These are phyloP conservation scores for Mycena vulgaris DNA, from an alignment of 768 basidiomycete genomes.

Conservation along the genomic window DNA sequence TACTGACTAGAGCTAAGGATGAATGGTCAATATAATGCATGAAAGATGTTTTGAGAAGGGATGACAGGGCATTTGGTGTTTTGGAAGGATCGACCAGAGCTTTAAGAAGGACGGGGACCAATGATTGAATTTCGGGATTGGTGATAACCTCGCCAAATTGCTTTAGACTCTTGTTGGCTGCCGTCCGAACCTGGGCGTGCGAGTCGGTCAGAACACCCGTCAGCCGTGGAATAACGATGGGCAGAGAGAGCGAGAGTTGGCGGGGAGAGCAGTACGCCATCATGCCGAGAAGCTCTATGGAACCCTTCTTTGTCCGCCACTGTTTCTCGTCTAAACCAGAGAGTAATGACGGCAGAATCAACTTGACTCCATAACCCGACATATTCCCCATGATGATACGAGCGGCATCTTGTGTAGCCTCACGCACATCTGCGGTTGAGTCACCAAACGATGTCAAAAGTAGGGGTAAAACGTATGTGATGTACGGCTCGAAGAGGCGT, in stretches of 20 bases:
- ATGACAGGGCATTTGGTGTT: slow-evolving; percentile 87
- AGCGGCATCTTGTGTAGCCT: slow-evolving; percentile 93
- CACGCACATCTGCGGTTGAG: slow-evolving; percentile 87
- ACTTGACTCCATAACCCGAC: slow-evolving; percentile 95
- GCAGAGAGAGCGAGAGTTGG: slow-evolving; percentile 94
- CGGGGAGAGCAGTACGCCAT: slow-evolving; percentile 99
- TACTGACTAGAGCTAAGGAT: slow-evolving; percentile 88
- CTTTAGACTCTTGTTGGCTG: slow-evolving; percentile 96
- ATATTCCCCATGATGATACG: slow-evolving; percentile 96
- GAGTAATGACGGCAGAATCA: slow-evolving; percentile 91
- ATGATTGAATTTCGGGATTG: slow-evolving; percentile 95
- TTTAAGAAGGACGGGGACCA: slow-evolving; percentile 92
- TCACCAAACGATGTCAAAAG: slow-evolving; percentile 92
- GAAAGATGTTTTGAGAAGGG: slow-evolving; percentile 94
- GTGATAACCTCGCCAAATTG: slow-evolving; percentile 98
- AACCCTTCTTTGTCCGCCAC: slow-evolving; percentile 98
- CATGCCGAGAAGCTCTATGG: slow-evolving; percentile 96
- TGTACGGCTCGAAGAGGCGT: slow-evolving; percentile 94
- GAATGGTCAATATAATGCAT: slow-evolving; percentile 99
- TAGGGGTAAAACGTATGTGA: slow-evolving; percentile 85
- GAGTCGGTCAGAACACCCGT: slow-evolving; percentile 97
- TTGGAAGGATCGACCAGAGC: slow-evolving; percentile 96
- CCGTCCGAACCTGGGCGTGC: slow-evolving; percentile 93
- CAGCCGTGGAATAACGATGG: slow-evolving; percentile 96
- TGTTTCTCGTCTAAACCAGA: slow-evolving; percentile 97